Evolutionary conservation across 1,284 basidiomycete species (phyloP).

Genomic region (Ganoderma sp.): DNA sequence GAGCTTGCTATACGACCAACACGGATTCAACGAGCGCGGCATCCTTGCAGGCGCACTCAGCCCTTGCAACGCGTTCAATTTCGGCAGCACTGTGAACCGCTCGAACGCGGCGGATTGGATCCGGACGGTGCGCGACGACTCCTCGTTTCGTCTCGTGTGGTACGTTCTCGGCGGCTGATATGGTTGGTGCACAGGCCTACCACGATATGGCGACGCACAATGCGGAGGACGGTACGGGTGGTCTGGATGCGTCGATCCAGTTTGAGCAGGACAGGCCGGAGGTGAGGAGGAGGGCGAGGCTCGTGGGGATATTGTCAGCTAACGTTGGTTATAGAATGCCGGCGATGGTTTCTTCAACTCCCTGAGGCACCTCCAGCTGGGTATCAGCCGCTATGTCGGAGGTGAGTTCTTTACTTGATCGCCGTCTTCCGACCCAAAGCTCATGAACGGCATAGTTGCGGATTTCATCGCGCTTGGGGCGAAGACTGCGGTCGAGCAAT

Average conservation of each 20-base stretch:
- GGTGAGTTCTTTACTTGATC: background rate
- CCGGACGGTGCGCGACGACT: slow-evolving; percentile 7
- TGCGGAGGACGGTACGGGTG: slow-evolving; percentile 36
- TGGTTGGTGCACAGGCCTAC: slow-evolving; percentile 16
- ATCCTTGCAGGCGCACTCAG: slow-evolving; percentile 5
- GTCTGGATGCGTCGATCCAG: slow-evolving; percentile 38
- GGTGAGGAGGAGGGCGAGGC: background rate
- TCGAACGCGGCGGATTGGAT: slow-evolving; percentile 23
- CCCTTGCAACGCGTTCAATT: slow-evolving; percentile 11
- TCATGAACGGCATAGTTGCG: slow-evolving; percentile 30
- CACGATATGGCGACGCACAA: slow-evolving; percentile 40
- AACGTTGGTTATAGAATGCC: slow-evolving; percentile 21
- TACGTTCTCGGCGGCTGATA: background rate
- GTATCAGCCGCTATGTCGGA: slow-evolving; percentile 18
- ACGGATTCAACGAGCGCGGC: slow-evolving; percentile 14
- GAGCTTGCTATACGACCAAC: slow-evolving; percentile 15
- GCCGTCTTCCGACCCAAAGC: background rate
- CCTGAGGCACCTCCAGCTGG: slow-evolving; percentile 25
- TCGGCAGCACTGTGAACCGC: slow-evolving; percentile 15
- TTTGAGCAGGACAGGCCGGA: slow-evolving; percentile 38
- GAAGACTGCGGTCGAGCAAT: slow-evolving; percentile 33
- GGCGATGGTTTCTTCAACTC: slow-evolving; percentile 37
- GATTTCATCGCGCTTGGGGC: slow-evolving; percentile 38
- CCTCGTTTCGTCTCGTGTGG: background rate
- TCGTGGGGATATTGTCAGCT: background rate